Percentiles rank a stretch among this genome's conserved stretches.
Evolutionary conservation across 768 basidiomycete species (phyloP).

Genomic region (Calocybe gangraenosa): DNA sequence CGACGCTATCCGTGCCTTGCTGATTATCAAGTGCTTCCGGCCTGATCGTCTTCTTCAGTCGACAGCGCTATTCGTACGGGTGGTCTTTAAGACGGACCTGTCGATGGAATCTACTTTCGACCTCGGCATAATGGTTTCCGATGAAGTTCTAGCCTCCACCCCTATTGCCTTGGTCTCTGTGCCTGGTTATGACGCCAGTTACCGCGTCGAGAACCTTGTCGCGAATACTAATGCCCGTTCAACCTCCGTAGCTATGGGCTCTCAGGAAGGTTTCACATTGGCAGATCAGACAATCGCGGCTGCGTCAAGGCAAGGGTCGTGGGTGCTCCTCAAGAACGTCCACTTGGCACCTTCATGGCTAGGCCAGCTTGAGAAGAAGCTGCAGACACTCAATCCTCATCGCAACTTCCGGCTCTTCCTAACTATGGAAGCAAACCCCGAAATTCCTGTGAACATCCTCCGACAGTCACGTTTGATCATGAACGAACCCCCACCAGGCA

Average conservation of each 20-base stretch:
- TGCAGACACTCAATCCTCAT: slow-evolving; percentile 87
- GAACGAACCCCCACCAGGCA: slow-evolving; percentile 97
- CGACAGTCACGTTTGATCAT: slow-evolving; percentile 95
- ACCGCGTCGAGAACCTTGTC: slow-evolving; percentile 85
- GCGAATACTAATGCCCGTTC: slow-evolving; percentile 74
- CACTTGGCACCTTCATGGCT: slow-evolving; percentile 96
- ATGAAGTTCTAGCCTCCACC: slow-evolving; percentile 76
- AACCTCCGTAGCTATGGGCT: slow-evolving; percentile 95
- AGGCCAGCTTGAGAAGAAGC: slow-evolving; percentile 91
- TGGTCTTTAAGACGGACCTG: slow-evolving; percentile 80
- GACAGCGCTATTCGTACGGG: slow-evolving; percentile 67
- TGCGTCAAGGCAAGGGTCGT: slow-evolving; percentile 89
- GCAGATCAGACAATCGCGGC: slow-evolving; percentile 95
- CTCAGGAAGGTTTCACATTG: slow-evolving; percentile 92
- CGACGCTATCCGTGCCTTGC: slow-evolving; percentile 68
- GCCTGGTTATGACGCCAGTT: slow-evolving; percentile 97
- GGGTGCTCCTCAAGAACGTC: slow-evolving; percentile 97
- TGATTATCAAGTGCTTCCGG: slow-evolving; percentile 86
- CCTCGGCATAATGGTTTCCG: slow-evolving; percentile 68
- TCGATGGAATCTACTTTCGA: slow-evolving; percentile 70
- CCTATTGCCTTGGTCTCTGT: slow-evolving; percentile 92
- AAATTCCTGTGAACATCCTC: slow-evolving; percentile 94
- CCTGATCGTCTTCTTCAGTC: slow-evolving; percentile 90
- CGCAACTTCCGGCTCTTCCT: slow-evolving; percentile 95
- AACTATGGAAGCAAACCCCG: slow-evolving; percentile 95